phyloP scores from a whole-genome alignment of 2,329 filamentous ascomycete species.

The Cercospora zeae-maydis region DNA sequence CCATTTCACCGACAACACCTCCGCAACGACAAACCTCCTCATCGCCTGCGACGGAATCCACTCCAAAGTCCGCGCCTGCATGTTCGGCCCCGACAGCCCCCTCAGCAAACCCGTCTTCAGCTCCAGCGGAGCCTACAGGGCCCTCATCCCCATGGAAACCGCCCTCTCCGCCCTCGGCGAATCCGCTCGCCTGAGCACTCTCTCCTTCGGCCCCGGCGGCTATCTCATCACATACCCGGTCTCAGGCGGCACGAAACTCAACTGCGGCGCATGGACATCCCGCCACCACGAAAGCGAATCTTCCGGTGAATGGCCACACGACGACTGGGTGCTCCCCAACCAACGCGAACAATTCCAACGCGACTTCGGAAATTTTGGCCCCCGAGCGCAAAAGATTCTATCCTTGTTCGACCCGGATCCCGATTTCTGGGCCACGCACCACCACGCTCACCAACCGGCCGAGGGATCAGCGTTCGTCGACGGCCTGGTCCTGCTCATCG shows the following conservation, averaged over 20 bases:
- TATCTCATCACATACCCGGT: slow-evolving; percentile 63
- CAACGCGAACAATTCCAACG: slow-evolving; percentile 41
- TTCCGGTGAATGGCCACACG: slow-evolving; percentile 39
- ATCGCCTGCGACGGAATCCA: slow-evolving; percentile 65
- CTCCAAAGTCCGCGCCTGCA: slow-evolving; percentile 50
- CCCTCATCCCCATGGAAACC: slow-evolving; percentile 56
- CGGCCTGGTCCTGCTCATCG: slow-evolving; percentile 54
- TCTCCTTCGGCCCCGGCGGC: slow-evolving; percentile 49
- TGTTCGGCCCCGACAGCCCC: slow-evolving; percentile 50
- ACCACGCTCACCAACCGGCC: slow-evolving; percentile 37
- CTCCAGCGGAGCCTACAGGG: slow-evolving; percentile 59
- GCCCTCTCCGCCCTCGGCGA: slow-evolving; percentile 39
- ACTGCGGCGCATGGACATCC: slow-evolving; percentile 46
- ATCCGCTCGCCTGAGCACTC: slow-evolving; percentile 23
- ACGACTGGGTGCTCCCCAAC: slow-evolving; percentile 41
- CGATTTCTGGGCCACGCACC: slow-evolving; percentile 48
- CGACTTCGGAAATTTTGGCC: slow-evolving; percentile 45
- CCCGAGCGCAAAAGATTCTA: slow-evolving; percentile 39
- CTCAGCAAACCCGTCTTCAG: slow-evolving; percentile 50
- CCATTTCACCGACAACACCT: slow-evolving; percentile 46
- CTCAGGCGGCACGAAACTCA: slow-evolving; percentile 54
- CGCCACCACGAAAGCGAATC: slow-evolving; percentile 37
- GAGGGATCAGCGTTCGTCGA: slow-evolving; percentile 34
- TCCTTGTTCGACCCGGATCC: slow-evolving; percentile 41
- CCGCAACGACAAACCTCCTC: slow-evolving; percentile 46